phyloP scores from a whole-genome alignment of 1,284 basidiomycete species.

The Marasmius fiardii region DNA sequence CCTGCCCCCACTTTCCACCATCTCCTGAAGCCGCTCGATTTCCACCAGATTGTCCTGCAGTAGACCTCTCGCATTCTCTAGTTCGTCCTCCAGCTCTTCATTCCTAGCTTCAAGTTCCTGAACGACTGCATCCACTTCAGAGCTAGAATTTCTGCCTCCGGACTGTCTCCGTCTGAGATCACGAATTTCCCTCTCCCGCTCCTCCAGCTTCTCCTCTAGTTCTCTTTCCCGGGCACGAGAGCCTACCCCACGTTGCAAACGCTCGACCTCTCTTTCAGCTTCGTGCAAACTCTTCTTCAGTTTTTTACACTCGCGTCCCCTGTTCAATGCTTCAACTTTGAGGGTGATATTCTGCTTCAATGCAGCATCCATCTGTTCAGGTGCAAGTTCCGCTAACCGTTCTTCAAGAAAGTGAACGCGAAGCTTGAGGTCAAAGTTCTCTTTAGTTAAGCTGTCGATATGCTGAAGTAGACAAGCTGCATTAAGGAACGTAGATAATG shows the following conservation, averaged over 20 bases:
- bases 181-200: constrained; percentile 64
- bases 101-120: constrained; percentile 58
- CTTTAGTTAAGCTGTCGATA: constrained; percentile 91
- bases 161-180: constrained; percentile 51
- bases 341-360: constrained; percentile 93
- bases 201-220: constrained; percentile 65
- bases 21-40: constrained; percentile 61
- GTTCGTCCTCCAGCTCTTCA: constrained; percentile 65
- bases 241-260: constrained; percentile 55
- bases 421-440: constrained; percentile 93
- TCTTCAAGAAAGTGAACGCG: constrained; percentile 94
- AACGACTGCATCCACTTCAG: constrained; percentile 39
- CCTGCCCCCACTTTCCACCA: constrained; percentile 52
- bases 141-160: constrained; percentile 30
- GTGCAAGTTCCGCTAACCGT: constrained; percentile 81
- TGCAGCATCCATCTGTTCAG: constrained; percentile 88
- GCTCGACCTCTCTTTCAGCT: constrained; percentile 76
- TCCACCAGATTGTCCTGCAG: constrained; percentile 79
- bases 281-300: constrained; percentile 86
- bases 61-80: constrained; percentile 60
- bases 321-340: constrained; percentile 90
- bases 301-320: constrained; percentile 91
- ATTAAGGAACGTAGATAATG: neutral
- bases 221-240: constrained; percentile 55
- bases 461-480: constrained; percentile 50